Percentiles rank a stretch among this genome's conserved stretches.
These are phyloP conservation scores for Saussurea involucrata DNA, from an alignment of 129 eudicot species.

Conservation along the genomic window DNA sequence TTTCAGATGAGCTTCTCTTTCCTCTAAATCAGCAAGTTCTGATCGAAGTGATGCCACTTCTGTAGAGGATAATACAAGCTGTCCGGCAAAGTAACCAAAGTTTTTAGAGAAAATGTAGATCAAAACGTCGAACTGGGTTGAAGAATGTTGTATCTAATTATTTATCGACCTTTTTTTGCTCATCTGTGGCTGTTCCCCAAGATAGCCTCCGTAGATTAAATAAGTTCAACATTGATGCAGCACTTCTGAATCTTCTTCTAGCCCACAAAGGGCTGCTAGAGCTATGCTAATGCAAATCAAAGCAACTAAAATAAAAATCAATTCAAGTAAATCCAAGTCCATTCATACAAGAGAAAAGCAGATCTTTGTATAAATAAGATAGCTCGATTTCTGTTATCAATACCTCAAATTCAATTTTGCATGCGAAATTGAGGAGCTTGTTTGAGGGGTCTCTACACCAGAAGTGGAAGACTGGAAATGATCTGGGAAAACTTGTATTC, in stretches of 20 bases:
- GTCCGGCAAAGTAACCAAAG: neutral
- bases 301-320: conserved; percentile 20
- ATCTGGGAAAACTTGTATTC: conserved; percentile 45
- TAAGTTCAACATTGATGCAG: conserved; percentile 69
- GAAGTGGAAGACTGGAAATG: conserved; percentile 53
- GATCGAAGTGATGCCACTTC: conserved; percentile 86
- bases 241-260: conserved; percentile 47
- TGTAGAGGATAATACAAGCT: conserved; percentile 70
- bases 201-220: conserved; percentile 57
- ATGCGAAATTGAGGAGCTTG: conserved; percentile 20
- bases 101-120: neutral
- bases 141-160: neutral
- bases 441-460: conserved; percentile 25
- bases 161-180: conserved; percentile 57
- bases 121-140: neutral
- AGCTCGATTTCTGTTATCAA: neutral
- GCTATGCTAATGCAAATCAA: conserved; percentile 42
- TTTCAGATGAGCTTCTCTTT: conserved; percentile 74
- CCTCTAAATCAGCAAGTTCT: conserved; percentile 73
- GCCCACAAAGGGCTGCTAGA: conserved; percentile 31
- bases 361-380: neutral
- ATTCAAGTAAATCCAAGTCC: neutral
- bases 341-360: conserved; percentile 1
- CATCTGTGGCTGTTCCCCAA: conserved; percentile 54
- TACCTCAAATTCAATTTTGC: conserved; percentile 36